phyloP scores from a whole-genome alignment of 140 eudicot genomes.

The Senecio squalidus region DNA sequence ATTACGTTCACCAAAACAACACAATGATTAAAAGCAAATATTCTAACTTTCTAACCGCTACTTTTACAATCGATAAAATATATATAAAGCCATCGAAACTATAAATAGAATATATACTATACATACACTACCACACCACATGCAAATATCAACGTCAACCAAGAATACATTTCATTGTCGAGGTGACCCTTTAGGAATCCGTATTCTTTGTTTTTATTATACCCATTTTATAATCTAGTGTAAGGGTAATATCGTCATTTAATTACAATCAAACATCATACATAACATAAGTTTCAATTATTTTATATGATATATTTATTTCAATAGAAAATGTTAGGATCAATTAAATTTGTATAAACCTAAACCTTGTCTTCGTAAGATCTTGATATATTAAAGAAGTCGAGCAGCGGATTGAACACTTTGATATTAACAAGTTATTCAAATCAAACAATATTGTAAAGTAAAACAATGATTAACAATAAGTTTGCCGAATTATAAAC shows the following conservation, averaged over 20 bases:
- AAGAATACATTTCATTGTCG: slow-evolving; percentile 20
- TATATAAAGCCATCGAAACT: slow-evolving; percentile 16
- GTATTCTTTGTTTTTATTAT: not conserved
- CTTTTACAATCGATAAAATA: slow-evolving; percentile 10
- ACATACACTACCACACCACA: slow-evolving; percentile 15
- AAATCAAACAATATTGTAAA: no score
- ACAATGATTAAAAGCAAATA: not conserved
- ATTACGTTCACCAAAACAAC: not conserved
- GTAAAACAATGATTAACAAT: no score
- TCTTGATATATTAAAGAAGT: no score
- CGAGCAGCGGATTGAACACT: no score
- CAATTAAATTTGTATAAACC: no score
- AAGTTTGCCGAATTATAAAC: no score
- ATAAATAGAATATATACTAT: slow-evolving; percentile 10
- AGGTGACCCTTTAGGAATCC: slow-evolving; percentile 23
- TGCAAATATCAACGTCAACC: slow-evolving; percentile 23
- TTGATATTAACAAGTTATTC: no score
- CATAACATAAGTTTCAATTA: no score
- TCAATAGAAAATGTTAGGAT: no score
- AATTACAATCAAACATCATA: not conserved
- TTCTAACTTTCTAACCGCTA: not conserved
- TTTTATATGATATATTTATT: no score
- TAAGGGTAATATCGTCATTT: slow-evolving; percentile 8
- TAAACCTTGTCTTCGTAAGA: no score
- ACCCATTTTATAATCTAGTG: slow-evolving; percentile 9